These are phyloP conservation scores for Chlamydomonas reinhardtii DNA, from an alignment of 163 green algal genomes.

Conservation along the genomic window DNA sequence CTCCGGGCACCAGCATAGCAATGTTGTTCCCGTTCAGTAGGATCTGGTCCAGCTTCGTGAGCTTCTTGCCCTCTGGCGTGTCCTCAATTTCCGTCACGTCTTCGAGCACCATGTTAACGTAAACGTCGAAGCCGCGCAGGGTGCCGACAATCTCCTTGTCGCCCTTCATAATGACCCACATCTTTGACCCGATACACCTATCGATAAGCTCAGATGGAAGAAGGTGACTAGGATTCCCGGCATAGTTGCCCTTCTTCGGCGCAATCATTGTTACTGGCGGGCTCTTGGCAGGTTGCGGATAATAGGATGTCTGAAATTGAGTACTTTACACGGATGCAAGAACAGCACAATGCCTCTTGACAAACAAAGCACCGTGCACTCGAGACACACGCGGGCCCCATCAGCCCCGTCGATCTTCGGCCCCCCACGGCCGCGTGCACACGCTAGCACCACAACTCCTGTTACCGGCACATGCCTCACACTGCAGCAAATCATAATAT, in stretches of 20 bases:
- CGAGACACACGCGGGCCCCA: no score
- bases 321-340: no score
- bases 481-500: no score
- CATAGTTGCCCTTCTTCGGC: constrained; percentile 53
- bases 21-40: constrained; percentile 99
- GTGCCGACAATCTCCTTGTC: constrained; percentile 94
- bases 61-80: constrained; percentile 76
- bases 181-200: constrained; percentile 92
- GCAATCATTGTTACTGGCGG: constrained; percentile 63
- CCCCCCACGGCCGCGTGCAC: no score
- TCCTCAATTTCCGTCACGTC: constrained; percentile 96
- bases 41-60: constrained; percentile 95
- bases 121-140: constrained; percentile 97
- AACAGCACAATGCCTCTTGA: no score
- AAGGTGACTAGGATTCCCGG: constrained; percentile 87
- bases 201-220: constrained; percentile 96
- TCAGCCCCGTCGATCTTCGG: no score
- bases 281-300: neutral
- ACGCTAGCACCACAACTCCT: neutral
- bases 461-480: neutral
- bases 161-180: constrained; percentile 97
- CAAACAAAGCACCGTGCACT: no score
- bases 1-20: constrained; percentile 91
- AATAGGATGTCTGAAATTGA: no score
- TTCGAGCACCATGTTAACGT: constrained; percentile 99